Percentiles rank a stretch among this genome's conserved stretches.
Conservation (phyloP, 2,329 filamentous ascomycete genomes). For the Ascochyta clinopodiicola region DNA sequence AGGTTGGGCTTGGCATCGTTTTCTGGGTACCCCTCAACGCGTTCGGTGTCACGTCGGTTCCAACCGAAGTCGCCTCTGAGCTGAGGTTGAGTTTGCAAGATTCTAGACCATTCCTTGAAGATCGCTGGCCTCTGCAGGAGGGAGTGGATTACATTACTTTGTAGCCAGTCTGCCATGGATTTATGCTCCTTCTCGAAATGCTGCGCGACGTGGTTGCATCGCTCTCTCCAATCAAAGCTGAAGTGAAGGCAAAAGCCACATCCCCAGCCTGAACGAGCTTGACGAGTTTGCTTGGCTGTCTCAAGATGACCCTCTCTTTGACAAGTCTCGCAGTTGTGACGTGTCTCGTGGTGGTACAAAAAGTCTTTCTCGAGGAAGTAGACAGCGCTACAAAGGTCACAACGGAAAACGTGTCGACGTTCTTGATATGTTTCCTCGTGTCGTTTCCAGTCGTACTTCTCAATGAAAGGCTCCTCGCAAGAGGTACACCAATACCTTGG, state of each 20-base stretch:
- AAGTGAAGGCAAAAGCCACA: constrained; percentile 71
- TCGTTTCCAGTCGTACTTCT: constrained; percentile 72
- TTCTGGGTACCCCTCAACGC: constrained; percentile 41
- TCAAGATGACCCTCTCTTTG: constrained; percentile 57
- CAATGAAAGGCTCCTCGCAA: constrained; percentile 66
- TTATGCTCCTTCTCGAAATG: constrained; percentile 63
- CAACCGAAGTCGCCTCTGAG: constrained; percentile 25
- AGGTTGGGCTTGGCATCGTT: constrained; percentile 26
- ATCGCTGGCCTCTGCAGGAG: constrained; percentile 68
- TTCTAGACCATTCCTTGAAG: constrained; percentile 60
- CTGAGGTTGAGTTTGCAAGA: constrained; percentile 28
- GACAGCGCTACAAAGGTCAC: constrained; percentile 67
- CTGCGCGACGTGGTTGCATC: constrained; percentile 69
- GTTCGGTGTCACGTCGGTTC: constrained; percentile 33
- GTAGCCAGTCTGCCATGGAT: constrained; percentile 69
- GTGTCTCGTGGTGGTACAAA: constrained; percentile 68
- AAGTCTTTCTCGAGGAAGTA: constrained; percentile 72
- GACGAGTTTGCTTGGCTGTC: constrained; percentile 45
- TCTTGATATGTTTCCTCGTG: constrained; percentile 73
- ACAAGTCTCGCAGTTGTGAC: constrained; percentile 64
- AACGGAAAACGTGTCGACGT: constrained; percentile 68
- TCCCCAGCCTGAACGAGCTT: constrained; percentile 65
- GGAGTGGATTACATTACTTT: constrained; percentile 69
- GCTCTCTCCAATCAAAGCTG: constrained; percentile 65
- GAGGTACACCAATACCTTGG: constrained; percentile 50